Percentiles rank a stretch among this genome's conserved stretches.
These are phyloP conservation scores for Amanita rubescens DNA, from an alignment of 768 basidiomycete genomes.

Conservation along the genomic window DNA sequence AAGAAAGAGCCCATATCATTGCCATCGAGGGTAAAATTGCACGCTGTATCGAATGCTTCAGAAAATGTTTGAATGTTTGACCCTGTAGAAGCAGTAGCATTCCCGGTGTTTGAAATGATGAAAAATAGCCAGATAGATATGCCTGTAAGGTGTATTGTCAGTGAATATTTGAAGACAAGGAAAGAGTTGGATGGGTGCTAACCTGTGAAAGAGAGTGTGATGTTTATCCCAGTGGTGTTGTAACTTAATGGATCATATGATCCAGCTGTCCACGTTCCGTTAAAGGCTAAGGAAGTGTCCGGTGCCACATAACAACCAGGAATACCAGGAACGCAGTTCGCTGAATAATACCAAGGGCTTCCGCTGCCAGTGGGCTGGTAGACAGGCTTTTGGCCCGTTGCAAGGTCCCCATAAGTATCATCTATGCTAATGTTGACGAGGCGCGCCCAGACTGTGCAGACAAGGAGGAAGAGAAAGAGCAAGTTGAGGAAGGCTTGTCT, in stretches of 20 bases:
- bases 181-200: no score
- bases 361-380: no score
- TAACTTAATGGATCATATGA: slow-evolving; percentile 21
- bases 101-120: slow-evolving; percentile 2
- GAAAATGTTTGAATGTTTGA: no score
- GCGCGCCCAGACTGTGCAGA: not conserved
- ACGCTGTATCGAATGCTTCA: no score
- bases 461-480: not conserved
- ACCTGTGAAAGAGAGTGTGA: slow-evolving; percentile 10
- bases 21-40: slow-evolving; percentile 29
- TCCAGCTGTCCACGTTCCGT: slow-evolving; percentile 23
- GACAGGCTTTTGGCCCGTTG: slow-evolving; percentile 17
- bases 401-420: slow-evolving; percentile 26
- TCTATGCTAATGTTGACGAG: slow-evolving; percentile 30
- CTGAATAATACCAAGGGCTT: no score
- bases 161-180: not conserved
- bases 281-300: slow-evolving; percentile 14
- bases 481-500: not conserved
- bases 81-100: no score
- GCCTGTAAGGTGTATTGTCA: slow-evolving; percentile 1
- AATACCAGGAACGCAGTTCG: slow-evolving; percentile 22
- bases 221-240: slow-evolving; percentile 16
- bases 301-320: slow-evolving; percentile 20
- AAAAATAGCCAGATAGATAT: slow-evolving; percentile 12
- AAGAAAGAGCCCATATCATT: slow-evolving; percentile 13